Percentiles rank a stretch among this genome's conserved stretches.
These are phyloP conservation scores for Calamus simplicifolius DNA, from an alignment of 176 grass and related monocot genomes.

Conservation along the genomic window DNA sequence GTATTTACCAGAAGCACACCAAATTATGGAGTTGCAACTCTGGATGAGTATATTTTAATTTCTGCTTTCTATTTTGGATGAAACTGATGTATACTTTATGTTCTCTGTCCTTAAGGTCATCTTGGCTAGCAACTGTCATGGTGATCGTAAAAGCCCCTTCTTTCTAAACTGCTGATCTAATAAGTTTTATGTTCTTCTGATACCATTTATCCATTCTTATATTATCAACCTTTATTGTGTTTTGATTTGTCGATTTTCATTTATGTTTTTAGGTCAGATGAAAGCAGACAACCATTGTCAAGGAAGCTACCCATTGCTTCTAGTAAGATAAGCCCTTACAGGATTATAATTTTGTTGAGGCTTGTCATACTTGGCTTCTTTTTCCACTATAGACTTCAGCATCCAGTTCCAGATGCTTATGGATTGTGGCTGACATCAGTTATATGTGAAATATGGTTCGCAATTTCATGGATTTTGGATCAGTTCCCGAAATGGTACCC, in stretches of 20 bases:
- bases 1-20: too few species aligned
- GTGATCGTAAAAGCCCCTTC: too few species aligned
- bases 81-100: too few species aligned
- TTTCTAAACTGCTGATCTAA: too few species aligned
- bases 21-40: too few species aligned
- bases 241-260: neutral
- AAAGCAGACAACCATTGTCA: constrained; percentile 40
- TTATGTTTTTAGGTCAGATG: constrained; percentile 21
- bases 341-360: constrained; percentile 42
- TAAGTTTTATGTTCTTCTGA: too few species aligned
- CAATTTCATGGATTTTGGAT: constrained; percentile 46
- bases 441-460: constrained; percentile 51
- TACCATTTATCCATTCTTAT: too few species aligned
- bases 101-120: too few species aligned
- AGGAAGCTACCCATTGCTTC: constrained; percentile 41
- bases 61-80: too few species aligned
- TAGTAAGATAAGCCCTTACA: constrained; percentile 44
- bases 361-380: constrained; percentile 49
- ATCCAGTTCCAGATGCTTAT: constrained; percentile 61
- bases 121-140: too few species aligned
- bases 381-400: constrained; percentile 61
- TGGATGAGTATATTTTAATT: too few species aligned
- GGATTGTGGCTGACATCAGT: constrained; percentile 59
- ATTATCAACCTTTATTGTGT: too few species aligned
- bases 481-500: constrained; percentile 48